A percentile compares a stretch with the other conserved stretches of the same genome.
Conservation (phyloP, 2,329 filamentous ascomycete genomes). For the Polytolypa hystricis region DNA sequence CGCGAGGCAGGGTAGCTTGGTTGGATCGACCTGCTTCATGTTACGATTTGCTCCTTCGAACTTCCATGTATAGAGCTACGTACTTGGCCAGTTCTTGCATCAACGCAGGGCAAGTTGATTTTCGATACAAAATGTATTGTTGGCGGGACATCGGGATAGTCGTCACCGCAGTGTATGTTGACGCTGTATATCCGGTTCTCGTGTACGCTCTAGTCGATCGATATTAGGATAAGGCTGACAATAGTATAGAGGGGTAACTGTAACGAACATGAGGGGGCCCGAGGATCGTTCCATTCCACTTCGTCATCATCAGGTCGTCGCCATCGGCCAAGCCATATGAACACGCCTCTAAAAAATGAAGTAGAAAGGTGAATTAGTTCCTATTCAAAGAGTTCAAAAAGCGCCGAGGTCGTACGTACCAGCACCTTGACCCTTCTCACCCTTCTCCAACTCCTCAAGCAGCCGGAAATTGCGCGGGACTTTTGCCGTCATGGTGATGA, state of each 20-base stretch:
- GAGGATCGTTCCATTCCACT: slow-evolving; percentile 97
- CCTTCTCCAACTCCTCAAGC: slow-evolving; percentile 95
- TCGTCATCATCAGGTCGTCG: slow-evolving; percentile 91
- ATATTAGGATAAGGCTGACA: slow-evolving; percentile 3
- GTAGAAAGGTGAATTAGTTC: slow-evolving; percentile 15
- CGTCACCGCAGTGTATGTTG: slow-evolving; percentile 84
- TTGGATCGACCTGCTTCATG: slow-evolving; percentile 59
- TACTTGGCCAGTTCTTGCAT: slow-evolving; percentile 64
- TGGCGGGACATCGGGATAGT: slow-evolving; percentile 83
- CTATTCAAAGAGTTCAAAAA: neutral
- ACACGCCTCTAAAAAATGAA: slow-evolving; percentile 61
- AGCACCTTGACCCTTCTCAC: slow-evolving; percentile 91
- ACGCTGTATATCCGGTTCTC: slow-evolving; percentile 99
- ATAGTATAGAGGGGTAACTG: neutral
- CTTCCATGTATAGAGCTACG: slow-evolving; percentile 9
- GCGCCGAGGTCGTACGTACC: slow-evolving; percentile 38
- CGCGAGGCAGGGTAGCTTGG: slow-evolving; percentile 70
- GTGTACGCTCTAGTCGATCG: slow-evolving; percentile 61
- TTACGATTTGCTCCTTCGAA: slow-evolving; percentile 1
- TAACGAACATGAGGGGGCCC: slow-evolving; percentile 81
- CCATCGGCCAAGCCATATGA: slow-evolving; percentile 92
- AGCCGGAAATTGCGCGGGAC: slow-evolving; percentile 93
- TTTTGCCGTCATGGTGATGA: slow-evolving; percentile 54
- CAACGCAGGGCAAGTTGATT: slow-evolving; percentile 94
- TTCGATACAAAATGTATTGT: slow-evolving; percentile 86